Base-by-base conservation (phyloP, 2,329 filamentous ascomycete species). In the Beauveria sp. region DNA sequence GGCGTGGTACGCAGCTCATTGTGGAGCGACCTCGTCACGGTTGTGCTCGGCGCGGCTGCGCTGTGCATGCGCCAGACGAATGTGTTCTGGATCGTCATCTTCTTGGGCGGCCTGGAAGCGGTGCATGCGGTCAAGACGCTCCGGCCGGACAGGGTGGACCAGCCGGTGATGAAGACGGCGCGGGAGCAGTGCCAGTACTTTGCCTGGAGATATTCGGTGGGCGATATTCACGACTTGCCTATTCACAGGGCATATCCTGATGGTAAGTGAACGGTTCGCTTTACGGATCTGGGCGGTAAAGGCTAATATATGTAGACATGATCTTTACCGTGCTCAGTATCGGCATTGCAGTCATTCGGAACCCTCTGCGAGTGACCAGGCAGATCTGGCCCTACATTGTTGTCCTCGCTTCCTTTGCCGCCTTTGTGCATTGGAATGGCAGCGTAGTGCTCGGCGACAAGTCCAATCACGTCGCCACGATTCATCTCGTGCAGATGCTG, bases 381-480 rank as follows among this genome's bases (percentile, higher is more conserved):
- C 78, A 79, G 43, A 68, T 85, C 3, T 86, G 81, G 80, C 83
- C 85, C 0, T 81, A 87, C 56, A 66, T 93, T 10, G 67, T 81
- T 0, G 78, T 96, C 1, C 74, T 97, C 8, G 70, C 70, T 0
- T 74, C 84, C 0, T 99, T 99, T 70, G 83, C 74, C 2, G 78
- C 72, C 1, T 98, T 98, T 70, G 87, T 98, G 0, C 67, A 81
- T 9, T 95, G 89, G 89, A 99, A 99, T 68, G 89, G 90, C 7
- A 88, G 93, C 12, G 93, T 99, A 20, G 95, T 98, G 1, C 83
- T 99, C 3, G 90, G 93, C 43, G 95, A 99, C 75, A 98, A 97
- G 75, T 88, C 90, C 28, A 97, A 96, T 70, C 95, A 99, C 70
- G 81, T 95, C 38, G 92, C 93, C 0, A 95, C 92, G 1, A 77